Evolutionary conservation across 2,329 filamentous ascomycete genomes (phyloP).

Genomic region (Fusarium dlaminii): DNA sequence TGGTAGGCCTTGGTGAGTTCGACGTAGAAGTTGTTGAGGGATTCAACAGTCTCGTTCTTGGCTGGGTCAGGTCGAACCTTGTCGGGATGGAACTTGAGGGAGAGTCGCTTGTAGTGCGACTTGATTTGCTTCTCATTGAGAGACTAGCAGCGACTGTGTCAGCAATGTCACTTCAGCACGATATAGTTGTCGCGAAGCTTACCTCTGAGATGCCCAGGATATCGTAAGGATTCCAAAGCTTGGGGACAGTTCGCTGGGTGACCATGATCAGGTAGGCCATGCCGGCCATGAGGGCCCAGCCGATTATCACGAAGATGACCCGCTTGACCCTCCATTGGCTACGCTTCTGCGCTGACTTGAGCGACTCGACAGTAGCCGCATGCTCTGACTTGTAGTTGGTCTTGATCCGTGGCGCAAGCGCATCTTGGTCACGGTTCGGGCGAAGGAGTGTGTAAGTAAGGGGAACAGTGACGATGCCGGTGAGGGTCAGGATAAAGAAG

Average conservation of each 20-base stretch:
- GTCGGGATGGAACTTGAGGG: conserved; percentile 89
- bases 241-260: conserved; percentile 74
- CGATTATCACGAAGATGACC: conserved; percentile 76
- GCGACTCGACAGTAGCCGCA: conserved; percentile 82
- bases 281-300: conserved; percentile 85
- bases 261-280: conserved; percentile 92
- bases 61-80: conserved; percentile 84
- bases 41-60: conserved; percentile 90
- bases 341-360: conserved; percentile 87
- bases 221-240: conserved; percentile 97
- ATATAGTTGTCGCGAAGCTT: conserved; percentile 42
- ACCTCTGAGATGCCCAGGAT: conserved; percentile 88
- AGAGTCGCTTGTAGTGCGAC: conserved; percentile 86
- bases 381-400: conserved; percentile 84
- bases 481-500: conserved; percentile 95
- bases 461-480: conserved; percentile 86
- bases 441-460: conserved; percentile 89
- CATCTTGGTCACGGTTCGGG: conserved; percentile 79
- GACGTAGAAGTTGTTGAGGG: conserved; percentile 87
- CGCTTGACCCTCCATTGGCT: conserved; percentile 91
- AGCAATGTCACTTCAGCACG: background rate
- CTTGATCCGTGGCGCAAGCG: conserved; percentile 82
- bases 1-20: conserved; percentile 99
- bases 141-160: conserved; percentile 60
- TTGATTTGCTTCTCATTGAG: conserved; percentile 92